These are phyloP conservation scores for Dictyostelium firmibasis DNA, from an alignment of 78 protist species.

Conservation along the genomic window DNA sequence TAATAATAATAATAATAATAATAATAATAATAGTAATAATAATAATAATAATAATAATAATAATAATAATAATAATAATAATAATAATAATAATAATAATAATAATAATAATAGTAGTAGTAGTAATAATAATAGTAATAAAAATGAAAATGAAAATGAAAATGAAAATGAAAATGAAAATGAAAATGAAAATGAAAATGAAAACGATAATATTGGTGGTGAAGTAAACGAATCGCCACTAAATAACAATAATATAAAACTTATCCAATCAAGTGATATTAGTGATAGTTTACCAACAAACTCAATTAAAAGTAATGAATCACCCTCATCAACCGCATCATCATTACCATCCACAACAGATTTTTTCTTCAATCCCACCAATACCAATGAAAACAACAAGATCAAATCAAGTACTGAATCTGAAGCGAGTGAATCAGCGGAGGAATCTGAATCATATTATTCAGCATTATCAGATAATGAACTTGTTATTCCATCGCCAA, in stretches of 20 bases:
- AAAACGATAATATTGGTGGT: background rate
- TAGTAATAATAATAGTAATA: background rate
- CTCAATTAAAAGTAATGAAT: background rate
- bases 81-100: no score
- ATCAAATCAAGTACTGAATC: background rate
- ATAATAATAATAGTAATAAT: no score
- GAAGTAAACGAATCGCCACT: background rate
- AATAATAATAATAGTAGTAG: background rate
- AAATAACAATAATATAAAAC: background rate
- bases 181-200: background rate
- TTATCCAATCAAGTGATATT: background rate
- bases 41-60: no score
- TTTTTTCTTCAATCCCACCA: background rate
- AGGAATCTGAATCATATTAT: background rate
- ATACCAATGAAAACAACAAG: background rate
- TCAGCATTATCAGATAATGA: background rate
- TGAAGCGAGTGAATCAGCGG: background rate
- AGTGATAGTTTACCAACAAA: background rate
- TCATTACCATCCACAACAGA: background rate
- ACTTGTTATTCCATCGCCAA: background rate
- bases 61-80: no score
- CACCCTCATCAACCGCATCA: background rate
- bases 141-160: background rate
- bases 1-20: no score
- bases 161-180: background rate